Conservation (phyloP, 208 protist species). For the Herpetomonas tarakana region DNA sequence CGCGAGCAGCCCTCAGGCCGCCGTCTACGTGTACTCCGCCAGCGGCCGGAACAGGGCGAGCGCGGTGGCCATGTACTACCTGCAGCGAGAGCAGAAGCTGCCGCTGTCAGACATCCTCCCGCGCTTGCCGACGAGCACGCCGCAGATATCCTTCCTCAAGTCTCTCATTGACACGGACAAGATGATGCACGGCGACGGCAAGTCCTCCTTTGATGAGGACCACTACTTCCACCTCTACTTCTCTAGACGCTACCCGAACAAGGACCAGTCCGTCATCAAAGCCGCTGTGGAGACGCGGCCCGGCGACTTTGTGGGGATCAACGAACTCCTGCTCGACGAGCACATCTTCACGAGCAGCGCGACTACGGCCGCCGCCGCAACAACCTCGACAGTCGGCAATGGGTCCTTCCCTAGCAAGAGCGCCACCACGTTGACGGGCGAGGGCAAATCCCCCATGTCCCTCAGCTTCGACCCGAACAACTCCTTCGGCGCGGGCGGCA, state of each 20-base stretch:
- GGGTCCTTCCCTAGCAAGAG: slow-evolving; percentile 7
- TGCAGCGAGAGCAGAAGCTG: slow-evolving; percentile 16
- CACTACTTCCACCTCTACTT: slow-evolving; percentile 20
- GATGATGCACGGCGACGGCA: neutral
- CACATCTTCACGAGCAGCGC: slow-evolving; percentile 10
- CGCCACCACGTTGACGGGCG: neutral
- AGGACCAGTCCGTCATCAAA: slow-evolving; percentile 9
- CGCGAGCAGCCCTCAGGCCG: slow-evolving; percentile 5
- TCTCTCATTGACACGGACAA: slow-evolving; percentile 18
- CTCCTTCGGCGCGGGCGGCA: slow-evolving; percentile 2
- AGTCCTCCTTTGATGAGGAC: slow-evolving; percentile 14
- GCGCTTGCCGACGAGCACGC: slow-evolving; percentile 21
- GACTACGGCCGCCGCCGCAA: neutral
- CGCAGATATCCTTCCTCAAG: slow-evolving; percentile 18
- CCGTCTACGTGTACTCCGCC: slow-evolving; percentile 27
- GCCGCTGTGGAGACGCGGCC: slow-evolving; percentile 22
- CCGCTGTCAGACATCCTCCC: slow-evolving; percentile 14
- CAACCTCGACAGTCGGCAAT: slow-evolving; percentile 5
- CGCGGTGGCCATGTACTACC: slow-evolving; percentile 21
- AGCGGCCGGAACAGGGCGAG: slow-evolving; percentile 26
- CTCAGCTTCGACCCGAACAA: neutral
- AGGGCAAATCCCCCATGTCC: slow-evolving; percentile 1
- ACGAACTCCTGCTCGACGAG: slow-evolving; percentile 23
- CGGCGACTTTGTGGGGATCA: slow-evolving; percentile 16
- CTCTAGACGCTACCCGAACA: slow-evolving; percentile 19